These are phyloP conservation scores for Solanum tacnaense DNA, from an alignment of 257 asterid species.

Conservation along the genomic window DNA sequence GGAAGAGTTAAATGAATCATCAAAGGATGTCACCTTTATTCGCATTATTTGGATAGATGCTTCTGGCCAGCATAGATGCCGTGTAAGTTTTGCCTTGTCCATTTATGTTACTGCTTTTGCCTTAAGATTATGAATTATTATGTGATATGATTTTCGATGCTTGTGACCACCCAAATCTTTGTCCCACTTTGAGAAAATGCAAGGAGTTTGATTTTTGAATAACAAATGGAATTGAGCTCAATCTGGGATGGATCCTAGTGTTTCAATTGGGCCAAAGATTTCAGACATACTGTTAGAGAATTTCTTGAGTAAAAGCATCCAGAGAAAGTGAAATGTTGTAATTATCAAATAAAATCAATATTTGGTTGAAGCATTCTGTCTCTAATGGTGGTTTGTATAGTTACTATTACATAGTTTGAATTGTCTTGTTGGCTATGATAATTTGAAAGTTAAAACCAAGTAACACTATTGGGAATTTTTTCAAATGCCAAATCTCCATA, in stretches of 20 bases:
- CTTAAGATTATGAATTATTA: neutral
- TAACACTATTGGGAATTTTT: neutral
- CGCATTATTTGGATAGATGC: slow-evolving; percentile 83
- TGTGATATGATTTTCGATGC: neutral
- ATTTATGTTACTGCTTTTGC: neutral
- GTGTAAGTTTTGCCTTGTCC: slow-evolving; percentile 38
- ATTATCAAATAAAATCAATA: neutral
- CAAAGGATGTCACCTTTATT: slow-evolving; percentile 38
- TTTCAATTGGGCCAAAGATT: neutral
- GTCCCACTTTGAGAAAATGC: neutral
- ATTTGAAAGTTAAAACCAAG: neutral
- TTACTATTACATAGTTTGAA: neutral
- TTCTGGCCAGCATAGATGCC: slow-evolving; percentile 93
- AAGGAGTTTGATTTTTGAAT: neutral
- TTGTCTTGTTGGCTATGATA: neutral
- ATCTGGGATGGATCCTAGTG: neutral
- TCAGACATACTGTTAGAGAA: neutral
- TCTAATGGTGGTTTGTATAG: neutral
- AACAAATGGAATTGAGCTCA: neutral
- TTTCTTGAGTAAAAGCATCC: neutral
- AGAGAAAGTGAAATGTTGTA: neutral
- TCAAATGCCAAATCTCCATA: neutral
- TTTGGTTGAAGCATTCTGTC: neutral
- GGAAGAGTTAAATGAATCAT: slow-evolving; percentile 10
- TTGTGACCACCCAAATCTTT: neutral